Percentiles rank a stretch among this genome's conserved stretches.
These are phyloP conservation scores for Crithidia sp. DNA, from an alignment of 208 protist species.

Conservation along the genomic window DNA sequence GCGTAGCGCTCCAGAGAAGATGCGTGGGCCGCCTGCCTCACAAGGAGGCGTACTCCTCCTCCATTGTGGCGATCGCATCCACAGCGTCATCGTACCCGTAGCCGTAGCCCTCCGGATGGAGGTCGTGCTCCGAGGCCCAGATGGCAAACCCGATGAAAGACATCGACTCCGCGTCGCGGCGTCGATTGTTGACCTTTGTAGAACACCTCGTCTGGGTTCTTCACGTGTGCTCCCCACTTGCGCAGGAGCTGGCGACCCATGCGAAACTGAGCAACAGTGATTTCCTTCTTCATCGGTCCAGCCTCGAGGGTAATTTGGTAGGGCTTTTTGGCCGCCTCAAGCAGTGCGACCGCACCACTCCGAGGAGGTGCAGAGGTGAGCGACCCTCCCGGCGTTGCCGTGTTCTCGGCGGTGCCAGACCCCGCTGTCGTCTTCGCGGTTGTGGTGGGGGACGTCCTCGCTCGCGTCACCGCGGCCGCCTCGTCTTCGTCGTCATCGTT, in stretches of 20 bases:
- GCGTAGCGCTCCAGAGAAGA: constrained; percentile 13
- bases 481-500: not conserved
- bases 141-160: constrained; percentile 60
- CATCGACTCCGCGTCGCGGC: constrained; percentile 31
- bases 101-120: constrained; percentile 53
- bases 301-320: constrained; percentile 39
- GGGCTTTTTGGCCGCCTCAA: constrained; percentile 28
- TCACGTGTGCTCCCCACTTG: constrained; percentile 54
- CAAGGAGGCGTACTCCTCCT: constrained; percentile 23
- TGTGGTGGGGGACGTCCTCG: not conserved
- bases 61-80: constrained; percentile 25
- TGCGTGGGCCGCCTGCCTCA: constrained; percentile 1
- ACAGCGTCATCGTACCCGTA: constrained; percentile 32
- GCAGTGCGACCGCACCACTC: constrained; percentile 21
- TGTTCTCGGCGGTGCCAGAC: not conserved
- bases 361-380: constrained; percentile 9
- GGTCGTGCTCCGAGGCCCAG: constrained; percentile 56
- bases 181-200: constrained; percentile 29
- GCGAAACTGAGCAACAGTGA: constrained; percentile 40
- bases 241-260: constrained; percentile 39
- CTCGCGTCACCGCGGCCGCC: not conserved
- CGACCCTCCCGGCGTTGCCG: not conserved
- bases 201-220: constrained; percentile 44
- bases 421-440: not conserved
- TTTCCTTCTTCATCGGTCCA: constrained; percentile 37